Conservation (phyloP, 139 green algal genomes). For the Coelastrella sp. region DNA sequence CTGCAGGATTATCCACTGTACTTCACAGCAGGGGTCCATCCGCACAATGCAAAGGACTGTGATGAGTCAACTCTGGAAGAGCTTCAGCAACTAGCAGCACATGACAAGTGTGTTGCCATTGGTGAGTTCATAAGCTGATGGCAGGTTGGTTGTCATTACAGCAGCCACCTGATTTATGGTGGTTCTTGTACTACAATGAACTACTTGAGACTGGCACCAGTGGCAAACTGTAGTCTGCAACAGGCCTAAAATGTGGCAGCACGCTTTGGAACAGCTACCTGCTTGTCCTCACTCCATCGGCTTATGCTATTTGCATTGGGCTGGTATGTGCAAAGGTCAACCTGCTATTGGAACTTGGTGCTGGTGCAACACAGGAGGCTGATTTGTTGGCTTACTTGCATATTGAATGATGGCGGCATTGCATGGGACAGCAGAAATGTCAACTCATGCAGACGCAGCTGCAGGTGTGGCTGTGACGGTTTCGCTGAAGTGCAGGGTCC, state of each 20-base stretch:
- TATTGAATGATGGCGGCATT: too few relatives aligned
- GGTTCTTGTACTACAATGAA: not conserved
- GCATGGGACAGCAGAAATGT: not conserved
- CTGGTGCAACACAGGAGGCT: too few relatives aligned
- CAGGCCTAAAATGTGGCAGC: too few relatives aligned
- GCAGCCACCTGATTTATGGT: not conserved
- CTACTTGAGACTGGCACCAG: not conserved
- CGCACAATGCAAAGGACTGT: conserved; percentile 82
- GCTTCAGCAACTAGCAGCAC: conserved; percentile 59
- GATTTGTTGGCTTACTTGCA: too few relatives aligned
- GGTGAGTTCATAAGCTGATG: conserved; percentile 24
- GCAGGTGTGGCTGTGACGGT: not conserved
- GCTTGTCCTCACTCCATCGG: too few relatives aligned
- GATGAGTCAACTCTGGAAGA: conserved; percentile 52
- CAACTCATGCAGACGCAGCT: not conserved
- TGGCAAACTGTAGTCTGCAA: not conserved
- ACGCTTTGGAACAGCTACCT: too few relatives aligned
- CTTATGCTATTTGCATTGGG: too few relatives aligned
- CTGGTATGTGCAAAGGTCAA: too few relatives aligned
- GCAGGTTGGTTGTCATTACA: too few relatives aligned
- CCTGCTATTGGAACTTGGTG: too few relatives aligned
- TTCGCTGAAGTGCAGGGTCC: too few relatives aligned
- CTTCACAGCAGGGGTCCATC: conserved; percentile 84
- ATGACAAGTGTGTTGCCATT: conserved; percentile 68
- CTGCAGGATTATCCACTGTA: conserved; percentile 56